Conservation (phyloP, 441 rosid species). For the Populus hybrid region DNA sequence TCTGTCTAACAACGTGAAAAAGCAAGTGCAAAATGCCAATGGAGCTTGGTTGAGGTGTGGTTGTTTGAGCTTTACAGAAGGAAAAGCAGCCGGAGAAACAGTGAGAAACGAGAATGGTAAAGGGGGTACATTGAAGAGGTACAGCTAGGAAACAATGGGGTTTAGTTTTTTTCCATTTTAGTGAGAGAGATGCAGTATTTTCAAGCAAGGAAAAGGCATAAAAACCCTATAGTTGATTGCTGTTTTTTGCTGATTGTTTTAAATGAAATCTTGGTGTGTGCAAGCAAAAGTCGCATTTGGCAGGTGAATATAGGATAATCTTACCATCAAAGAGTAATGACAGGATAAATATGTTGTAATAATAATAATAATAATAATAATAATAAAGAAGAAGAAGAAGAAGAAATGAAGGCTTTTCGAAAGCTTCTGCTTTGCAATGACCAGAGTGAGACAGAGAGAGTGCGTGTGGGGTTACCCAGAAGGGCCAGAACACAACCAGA, state of each 20-base stretch:
- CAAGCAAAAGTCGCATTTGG: background rate
- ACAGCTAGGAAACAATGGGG: constrained; percentile 17
- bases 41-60: background rate
- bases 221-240: background rate
- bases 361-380: too few species aligned
- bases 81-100: background rate
- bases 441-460: background rate
- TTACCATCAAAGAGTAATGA: background rate
- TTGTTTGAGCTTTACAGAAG: background rate
- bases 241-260: background rate
- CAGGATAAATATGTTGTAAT: background rate
- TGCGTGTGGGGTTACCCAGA: background rate
- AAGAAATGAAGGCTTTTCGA: constrained; percentile 2
- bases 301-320: background rate
- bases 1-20: background rate
- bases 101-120: background rate
- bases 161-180: constrained; percentile 16
- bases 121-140: constrained; percentile 11
- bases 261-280: background rate
- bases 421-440: background rate
- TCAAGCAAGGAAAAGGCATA: constrained; percentile 30
- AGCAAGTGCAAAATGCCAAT: background rate
- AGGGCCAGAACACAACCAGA: constrained; percentile 15
- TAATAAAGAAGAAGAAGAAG: background rate
- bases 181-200: constrained; percentile 20